These are phyloP conservation scores for Diaporthe longicolla DNA, from an alignment of 2,329 filamentous ascomycete species.

Conservation along the genomic window DNA sequence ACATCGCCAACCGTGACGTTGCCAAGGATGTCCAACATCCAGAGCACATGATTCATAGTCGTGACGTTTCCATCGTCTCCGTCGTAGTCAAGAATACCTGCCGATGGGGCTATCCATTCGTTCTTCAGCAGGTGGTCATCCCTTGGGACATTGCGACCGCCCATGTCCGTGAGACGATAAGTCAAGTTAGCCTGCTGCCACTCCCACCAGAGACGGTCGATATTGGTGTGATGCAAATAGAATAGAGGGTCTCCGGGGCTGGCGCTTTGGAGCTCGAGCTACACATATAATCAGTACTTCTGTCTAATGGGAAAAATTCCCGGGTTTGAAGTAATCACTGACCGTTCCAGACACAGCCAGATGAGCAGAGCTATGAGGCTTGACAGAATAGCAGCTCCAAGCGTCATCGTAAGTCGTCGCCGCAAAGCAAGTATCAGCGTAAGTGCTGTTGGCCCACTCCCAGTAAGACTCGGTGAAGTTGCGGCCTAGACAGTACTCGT, in stretches of 20 bases:
- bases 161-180: conserved; percentile 46
- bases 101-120: conserved; percentile 1
- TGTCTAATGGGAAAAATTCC: too few relatives aligned
- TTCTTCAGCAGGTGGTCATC: conserved; percentile 3
- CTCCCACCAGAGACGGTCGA: conserved; percentile 50
- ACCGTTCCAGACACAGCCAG: conserved; percentile 44
- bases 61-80: conserved; percentile 35
- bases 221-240: conserved; percentile 50
- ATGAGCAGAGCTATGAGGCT: conserved; percentile 47
- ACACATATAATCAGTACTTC: neutral
- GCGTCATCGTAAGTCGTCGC: conserved; percentile 41
- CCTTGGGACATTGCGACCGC: conserved; percentile 43
- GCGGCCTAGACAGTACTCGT: conserved; percentile 35
- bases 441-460: conserved; percentile 29
- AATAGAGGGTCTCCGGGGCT: conserved; percentile 54
- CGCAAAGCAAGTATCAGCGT: conserved; percentile 32
- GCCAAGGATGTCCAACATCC: conserved; percentile 29
- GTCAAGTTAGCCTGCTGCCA: conserved; percentile 47
- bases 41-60: conserved; percentile 30
- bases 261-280: conserved; percentile 43
- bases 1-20: conserved; percentile 37
- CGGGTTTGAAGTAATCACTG: neutral
- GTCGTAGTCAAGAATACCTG: conserved; percentile 27
- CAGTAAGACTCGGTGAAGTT: conserved; percentile 18
- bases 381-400: conserved; percentile 46